Evolutionary conservation across 805 yeast genomes (phyloP).

Genomic region (Saccharomyces eubayanus): DNA sequence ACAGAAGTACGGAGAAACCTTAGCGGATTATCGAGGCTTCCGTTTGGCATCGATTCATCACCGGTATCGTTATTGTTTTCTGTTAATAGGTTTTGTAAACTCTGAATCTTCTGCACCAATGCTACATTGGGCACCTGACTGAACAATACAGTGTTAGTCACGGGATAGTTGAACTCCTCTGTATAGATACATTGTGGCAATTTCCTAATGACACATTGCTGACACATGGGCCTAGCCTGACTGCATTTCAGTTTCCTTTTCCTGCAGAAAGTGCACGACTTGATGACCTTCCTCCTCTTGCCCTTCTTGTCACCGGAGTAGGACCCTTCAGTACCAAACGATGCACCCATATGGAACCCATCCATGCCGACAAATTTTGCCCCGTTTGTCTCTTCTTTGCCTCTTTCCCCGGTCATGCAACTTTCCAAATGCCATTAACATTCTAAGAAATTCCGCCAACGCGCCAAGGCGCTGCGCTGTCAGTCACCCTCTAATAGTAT

Average conservation of each 20-base stretch:
- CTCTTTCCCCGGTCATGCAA: neutral
- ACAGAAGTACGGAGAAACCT: constrained; percentile 9
- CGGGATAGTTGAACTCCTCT: constrained; percentile 15
- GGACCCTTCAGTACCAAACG: neutral
- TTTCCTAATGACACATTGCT: constrained; percentile 34
- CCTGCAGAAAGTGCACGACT: constrained; percentile 49
- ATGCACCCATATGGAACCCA: neutral
- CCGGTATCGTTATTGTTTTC: neutral
- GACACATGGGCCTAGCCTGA: constrained; percentile 37
- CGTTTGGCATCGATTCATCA: neutral
- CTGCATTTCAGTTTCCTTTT: constrained; percentile 60
- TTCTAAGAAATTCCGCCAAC: neutral
- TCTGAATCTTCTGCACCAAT: constrained; percentile 12
- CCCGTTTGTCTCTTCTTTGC: neutral
- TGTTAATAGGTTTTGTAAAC: neutral
- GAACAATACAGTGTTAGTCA: constrained; percentile 17
- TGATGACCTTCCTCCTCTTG: constrained; percentile 21
- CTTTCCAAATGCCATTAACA: neutral
- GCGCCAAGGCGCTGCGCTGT: neutral
- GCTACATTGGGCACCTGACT: constrained; percentile 19
- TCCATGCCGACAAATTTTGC: neutral
- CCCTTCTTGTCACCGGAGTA: neutral
- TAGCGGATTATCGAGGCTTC: constrained; percentile 5
- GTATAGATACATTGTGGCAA: constrained; percentile 24
- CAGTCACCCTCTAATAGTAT: neutral